Base-by-base conservation (phyloP, 164 flowering plant species). In the Cinnamomum chago region DNA sequence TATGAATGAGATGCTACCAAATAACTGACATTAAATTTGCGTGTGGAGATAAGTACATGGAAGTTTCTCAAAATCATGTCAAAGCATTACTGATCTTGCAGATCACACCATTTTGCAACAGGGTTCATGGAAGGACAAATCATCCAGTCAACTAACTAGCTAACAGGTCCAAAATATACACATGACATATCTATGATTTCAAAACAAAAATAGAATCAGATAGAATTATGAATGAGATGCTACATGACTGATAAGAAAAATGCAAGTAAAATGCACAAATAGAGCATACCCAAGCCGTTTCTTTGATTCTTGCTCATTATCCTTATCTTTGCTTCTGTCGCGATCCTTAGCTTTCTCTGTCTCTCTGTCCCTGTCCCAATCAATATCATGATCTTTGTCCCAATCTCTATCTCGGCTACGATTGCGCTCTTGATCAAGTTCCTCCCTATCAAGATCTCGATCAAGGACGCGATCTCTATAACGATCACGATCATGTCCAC, bases 271-370 rank as follows among this genome's bases (percentile, higher is more conserved):
- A n/a, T 15, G 17, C 33, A 24, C 4, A 64, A 2, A 15, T 15
- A 73, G 60, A 68, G 55, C 80, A 73, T 81, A 92, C 97, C 88
- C 76, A 73, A 75, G 81, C 68, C 62, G 82, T 79, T 68, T 82
- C 80, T 78, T 85, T 18, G 81, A 79, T 9, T 72, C 75, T 28
- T 82, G 84, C 67, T 87, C 82, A 72, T 77, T 84, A 76, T 85
- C 88, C 71, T 72, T 77, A 50, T 83, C 87, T 68, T 40, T 70
- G 71, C 60, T 81, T 76, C 69, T 83, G 68, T 79, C 84, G 78
- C 65, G 78, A 76, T 72, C 82, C 71, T 75, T 74, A 75, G 62
- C 71, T 71, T 75, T 82, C 72, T 86, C 84, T 60, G 77, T 71
- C 60, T 83, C 86, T 73, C 73, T 77, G 72, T 84, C 87, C 62